phyloP scores from a whole-genome alignment of 1,284 basidiomycete species.

The Ceratobasidium sp. region DNA sequence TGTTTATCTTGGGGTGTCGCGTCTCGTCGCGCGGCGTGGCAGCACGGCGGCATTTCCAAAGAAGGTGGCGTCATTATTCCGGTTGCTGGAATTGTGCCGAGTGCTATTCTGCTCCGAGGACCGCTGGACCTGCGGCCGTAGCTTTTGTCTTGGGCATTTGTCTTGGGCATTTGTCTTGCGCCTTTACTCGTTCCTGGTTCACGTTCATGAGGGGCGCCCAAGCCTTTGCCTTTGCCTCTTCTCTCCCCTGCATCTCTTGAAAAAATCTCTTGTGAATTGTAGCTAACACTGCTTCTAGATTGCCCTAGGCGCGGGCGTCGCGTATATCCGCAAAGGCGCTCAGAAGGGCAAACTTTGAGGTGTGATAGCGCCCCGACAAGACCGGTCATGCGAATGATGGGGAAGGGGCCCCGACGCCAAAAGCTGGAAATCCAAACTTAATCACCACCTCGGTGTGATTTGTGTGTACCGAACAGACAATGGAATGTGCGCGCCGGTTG shows the following conservation, averaged over 20 bases:
- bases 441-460: neutral
- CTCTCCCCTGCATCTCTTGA: neutral
- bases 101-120: neutral
- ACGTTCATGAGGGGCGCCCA: neutral
- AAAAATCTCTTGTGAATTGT: too few relatives aligned
- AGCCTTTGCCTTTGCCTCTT: neutral
- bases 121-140: neutral
- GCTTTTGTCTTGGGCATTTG: neutral
- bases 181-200: slow-evolving; percentile 25
- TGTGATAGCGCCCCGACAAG: slow-evolving; percentile 3
- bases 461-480: neutral
- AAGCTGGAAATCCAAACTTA: neutral
- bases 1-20: too few relatives aligned
- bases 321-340: slow-evolving; percentile 64
- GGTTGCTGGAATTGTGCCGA: neutral
- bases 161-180: slow-evolving; percentile 3
- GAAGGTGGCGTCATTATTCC: neutral
- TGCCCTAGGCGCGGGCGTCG: slow-evolving; percentile 66
- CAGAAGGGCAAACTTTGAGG: slow-evolving; percentile 65
- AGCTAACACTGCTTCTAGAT: slow-evolving; percentile 54
- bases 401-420: neutral
- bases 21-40: neutral
- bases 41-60: neutral
- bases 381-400: neutral
- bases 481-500: neutral